Conservation (phyloP, 2,329 filamentous ascomycete genomes). For the Ophiostoma himal-ulmi region DNA sequence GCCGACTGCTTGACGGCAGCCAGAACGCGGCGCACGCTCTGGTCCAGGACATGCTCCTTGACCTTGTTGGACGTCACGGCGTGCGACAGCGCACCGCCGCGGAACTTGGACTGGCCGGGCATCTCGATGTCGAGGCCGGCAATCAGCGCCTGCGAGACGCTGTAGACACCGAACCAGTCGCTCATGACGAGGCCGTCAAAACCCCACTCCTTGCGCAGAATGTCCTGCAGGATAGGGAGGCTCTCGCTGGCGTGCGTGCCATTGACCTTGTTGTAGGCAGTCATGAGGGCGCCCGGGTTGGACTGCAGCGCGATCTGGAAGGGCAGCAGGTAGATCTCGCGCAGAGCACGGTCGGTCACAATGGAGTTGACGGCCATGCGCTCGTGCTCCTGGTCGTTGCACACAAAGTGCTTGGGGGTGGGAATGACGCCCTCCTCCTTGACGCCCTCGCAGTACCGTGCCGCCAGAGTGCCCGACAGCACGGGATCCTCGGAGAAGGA, state of each 20-base stretch:
- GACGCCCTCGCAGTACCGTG: conserved; percentile 35
- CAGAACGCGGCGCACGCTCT: conserved; percentile 30
- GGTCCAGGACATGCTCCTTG: conserved; percentile 28
- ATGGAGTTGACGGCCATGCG: conserved; percentile 35
- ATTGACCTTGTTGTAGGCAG: conserved; percentile 39
- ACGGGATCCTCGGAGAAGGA: conserved; percentile 38
- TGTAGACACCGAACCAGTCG: conserved; percentile 36
- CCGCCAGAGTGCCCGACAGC: conserved; percentile 35
- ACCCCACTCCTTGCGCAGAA: conserved; percentile 37
- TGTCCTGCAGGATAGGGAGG: conserved; percentile 32
- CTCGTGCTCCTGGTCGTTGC: conserved; percentile 38
- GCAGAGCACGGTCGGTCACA: conserved; percentile 37
- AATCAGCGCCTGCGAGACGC: conserved; percentile 28
- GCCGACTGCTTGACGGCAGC: conserved; percentile 25
- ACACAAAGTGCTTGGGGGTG: conserved; percentile 39
- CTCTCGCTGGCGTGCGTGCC: conserved; percentile 37
- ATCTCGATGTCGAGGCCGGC: conserved; percentile 32
- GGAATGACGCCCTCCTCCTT: conserved; percentile 35
- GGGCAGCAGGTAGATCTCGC: conserved; percentile 38
- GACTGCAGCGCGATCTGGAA: conserved; percentile 35
- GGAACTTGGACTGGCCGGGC: conserved; percentile 31
- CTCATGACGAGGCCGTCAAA: conserved; percentile 38
- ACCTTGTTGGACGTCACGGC: conserved; percentile 26
- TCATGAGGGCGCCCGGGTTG: conserved; percentile 33
- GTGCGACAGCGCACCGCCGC: conserved; percentile 25